These are phyloP conservation scores for Agroathelia rolfsii DNA, from an alignment of 1,284 basidiomycete species.

Conservation along the genomic window DNA sequence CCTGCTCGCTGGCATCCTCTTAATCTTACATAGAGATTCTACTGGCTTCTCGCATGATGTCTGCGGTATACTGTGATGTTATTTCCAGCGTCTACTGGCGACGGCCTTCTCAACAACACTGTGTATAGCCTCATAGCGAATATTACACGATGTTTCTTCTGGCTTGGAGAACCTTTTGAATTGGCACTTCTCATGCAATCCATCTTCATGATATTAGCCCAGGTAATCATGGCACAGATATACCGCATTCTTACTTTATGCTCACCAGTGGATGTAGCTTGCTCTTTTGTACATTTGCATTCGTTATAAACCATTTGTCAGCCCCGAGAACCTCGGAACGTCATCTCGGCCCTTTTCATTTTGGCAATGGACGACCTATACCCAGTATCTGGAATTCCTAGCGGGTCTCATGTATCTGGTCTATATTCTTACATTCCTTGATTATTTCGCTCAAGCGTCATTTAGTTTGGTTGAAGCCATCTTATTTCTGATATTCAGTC, in stretches of 20 bases:
- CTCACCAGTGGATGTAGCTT: constrained; percentile 33
- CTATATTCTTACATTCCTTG: constrained; percentile 9
- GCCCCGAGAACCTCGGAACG: constrained; percentile 45
- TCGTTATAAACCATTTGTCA: constrained; percentile 47
- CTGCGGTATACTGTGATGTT: constrained; percentile 69
- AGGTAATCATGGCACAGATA: constrained; percentile 34
- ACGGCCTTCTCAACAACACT: constrained; percentile 5
- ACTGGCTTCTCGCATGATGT: constrained; percentile 80
- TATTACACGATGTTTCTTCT: constrained; percentile 80
- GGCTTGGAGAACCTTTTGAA: constrained; percentile 78
- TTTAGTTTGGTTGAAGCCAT: constrained; percentile 63
- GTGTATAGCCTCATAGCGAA: constrained; percentile 60
- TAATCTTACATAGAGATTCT: constrained; percentile 46
- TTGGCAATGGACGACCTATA: constrained; percentile 79
- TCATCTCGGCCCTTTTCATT: constrained; percentile 68
- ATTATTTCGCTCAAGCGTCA: constrained; percentile 11
- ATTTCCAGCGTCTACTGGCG: too few relatives aligned
- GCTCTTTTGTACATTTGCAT: constrained; percentile 74
- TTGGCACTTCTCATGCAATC: constrained; percentile 67
- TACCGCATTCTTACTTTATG: constrained; percentile 7
- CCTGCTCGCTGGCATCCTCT: constrained; percentile 7
- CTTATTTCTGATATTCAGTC: constrained; percentile 65
- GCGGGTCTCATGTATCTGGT: constrained; percentile 60
- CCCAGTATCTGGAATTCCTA: constrained; percentile 75
- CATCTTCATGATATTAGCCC: constrained; percentile 71